These are phyloP conservation scores for Lipomyces oligophaga DNA, from an alignment of 805 yeast species.

Conservation along the genomic window DNA sequence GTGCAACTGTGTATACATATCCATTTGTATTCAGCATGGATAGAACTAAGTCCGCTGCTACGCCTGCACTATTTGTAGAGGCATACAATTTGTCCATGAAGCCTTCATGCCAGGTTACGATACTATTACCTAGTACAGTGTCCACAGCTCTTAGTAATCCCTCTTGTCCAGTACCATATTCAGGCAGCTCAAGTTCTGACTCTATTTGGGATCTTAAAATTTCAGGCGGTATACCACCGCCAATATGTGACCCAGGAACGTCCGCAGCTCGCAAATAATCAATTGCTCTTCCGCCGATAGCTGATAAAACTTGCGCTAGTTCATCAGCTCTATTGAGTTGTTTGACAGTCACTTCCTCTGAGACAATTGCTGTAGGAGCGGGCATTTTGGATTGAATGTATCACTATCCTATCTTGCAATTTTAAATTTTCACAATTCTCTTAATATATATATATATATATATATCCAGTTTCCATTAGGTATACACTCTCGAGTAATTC, in stretches of 20 bases:
- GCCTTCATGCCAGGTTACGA: constrained; percentile 84
- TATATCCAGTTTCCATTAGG: no score
- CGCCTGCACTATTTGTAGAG: constrained; percentile 80
- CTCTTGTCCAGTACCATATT: constrained; percentile 30
- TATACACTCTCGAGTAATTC: no score
- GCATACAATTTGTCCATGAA: constrained; percentile 81
- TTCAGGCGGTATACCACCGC: constrained; percentile 34
- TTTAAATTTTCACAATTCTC: no score
- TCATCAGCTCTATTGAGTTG: no score
- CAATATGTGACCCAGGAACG: constrained; percentile 44
- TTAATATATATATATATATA: no score
- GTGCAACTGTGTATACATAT: constrained; percentile 74
- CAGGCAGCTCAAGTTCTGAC: constrained; percentile 10
- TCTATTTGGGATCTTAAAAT: constrained; percentile 14
- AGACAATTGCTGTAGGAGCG: no score
- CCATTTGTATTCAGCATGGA: constrained; percentile 75
- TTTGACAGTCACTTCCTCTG: no score
- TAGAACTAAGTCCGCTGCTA: constrained; percentile 64
- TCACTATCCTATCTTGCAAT: no score
- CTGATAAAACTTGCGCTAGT: constrained; percentile 47
- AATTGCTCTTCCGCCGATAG: constrained; percentile 49
- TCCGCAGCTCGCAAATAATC: constrained; percentile 49
- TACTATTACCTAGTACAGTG: constrained; percentile 58
- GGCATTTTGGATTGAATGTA: no score
- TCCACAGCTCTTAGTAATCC: constrained; percentile 52